Evolutionary conservation across 1,284 basidiomycete genomes (phyloP).

Genomic region (Porodaedalea pini): DNA sequence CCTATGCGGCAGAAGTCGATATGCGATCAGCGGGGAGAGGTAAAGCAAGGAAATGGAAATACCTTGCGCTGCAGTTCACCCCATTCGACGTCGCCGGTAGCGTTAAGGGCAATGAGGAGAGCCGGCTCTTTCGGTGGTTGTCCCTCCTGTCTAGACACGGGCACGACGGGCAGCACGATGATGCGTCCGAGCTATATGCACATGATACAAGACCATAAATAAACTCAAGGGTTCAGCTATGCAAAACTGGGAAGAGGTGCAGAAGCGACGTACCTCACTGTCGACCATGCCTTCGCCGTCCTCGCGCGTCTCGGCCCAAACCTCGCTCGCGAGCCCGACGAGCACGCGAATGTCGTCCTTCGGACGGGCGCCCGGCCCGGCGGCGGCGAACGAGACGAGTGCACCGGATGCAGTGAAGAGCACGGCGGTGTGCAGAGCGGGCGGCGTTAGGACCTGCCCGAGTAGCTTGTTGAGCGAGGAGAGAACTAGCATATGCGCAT

Average conservation of each 20-base stretch:
- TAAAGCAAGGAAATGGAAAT: slow-evolving; percentile 18
- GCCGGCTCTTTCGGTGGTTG: slow-evolving; percentile 40
- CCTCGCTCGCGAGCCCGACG: slow-evolving; percentile 65
- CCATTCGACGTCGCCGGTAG: slow-evolving; percentile 57
- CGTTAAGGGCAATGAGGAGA: slow-evolving; percentile 66
- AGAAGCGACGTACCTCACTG: slow-evolving; percentile 52
- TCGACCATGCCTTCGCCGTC: slow-evolving; percentile 64
- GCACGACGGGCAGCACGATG: slow-evolving; percentile 54
- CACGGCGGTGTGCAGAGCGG: slow-evolving; percentile 55
- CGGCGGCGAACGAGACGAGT: slow-evolving; percentile 52
- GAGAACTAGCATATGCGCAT: slow-evolving; percentile 51
- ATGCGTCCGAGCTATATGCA: slow-evolving; percentile 58
- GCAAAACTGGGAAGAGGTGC: neutral
- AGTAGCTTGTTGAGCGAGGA: slow-evolving; percentile 58
- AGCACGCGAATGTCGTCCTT: slow-evolving; percentile 72
- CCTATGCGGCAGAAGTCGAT: neutral
- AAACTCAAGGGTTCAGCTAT: neutral
- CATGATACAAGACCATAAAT: slow-evolving; percentile 10
- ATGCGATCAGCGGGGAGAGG: neutral
- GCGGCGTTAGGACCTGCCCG: slow-evolving; percentile 49
- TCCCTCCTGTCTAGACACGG: slow-evolving; percentile 2
- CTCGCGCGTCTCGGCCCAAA: slow-evolving; percentile 69
- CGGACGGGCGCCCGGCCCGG: slow-evolving; percentile 39
- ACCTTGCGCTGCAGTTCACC: slow-evolving; percentile 61
- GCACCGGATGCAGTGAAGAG: slow-evolving; percentile 62